These are phyloP conservation scores for Syzygium jambos DNA, from an alignment of 345 rosid species.

Conservation along the genomic window DNA sequence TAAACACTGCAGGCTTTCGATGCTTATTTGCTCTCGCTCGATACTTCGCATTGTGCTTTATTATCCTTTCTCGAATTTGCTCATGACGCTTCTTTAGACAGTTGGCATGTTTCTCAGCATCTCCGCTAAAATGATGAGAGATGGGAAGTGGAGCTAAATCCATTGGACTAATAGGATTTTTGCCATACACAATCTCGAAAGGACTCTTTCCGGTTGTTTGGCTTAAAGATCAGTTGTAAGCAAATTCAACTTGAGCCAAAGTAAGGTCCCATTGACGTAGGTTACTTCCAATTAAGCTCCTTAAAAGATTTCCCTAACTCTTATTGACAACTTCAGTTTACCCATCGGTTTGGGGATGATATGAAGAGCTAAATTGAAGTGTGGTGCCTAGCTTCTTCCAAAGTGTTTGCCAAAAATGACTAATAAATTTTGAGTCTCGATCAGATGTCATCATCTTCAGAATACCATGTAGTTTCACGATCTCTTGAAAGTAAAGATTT, in stretches of 20 bases:
- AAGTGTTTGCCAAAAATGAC: neutral
- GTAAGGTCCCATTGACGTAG: neutral
- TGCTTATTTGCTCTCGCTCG: neutral
- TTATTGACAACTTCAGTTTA: neutral
- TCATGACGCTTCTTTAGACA: neutral
- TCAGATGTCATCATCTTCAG: neutral
- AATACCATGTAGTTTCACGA: neutral
- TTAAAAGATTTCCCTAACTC: neutral
- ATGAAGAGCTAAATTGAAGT: neutral
- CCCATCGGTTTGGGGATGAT: neutral
- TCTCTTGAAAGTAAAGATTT: neutral
- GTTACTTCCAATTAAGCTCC: neutral
- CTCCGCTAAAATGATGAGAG: neutral
- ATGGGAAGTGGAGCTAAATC: neutral
- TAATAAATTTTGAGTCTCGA: neutral
- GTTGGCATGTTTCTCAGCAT: neutral
- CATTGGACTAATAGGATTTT: neutral
- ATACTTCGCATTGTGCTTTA: neutral
- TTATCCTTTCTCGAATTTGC: neutral
- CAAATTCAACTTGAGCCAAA: neutral
- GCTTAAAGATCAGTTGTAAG: neutral
- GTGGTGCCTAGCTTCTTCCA: neutral
- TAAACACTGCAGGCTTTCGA: accelerated
- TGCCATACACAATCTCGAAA: neutral
- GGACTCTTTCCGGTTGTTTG: neutral